These are phyloP conservation scores for Wallacemonas sp. DNA, from an alignment of 208 protist genomes.

Conservation along the genomic window DNA sequence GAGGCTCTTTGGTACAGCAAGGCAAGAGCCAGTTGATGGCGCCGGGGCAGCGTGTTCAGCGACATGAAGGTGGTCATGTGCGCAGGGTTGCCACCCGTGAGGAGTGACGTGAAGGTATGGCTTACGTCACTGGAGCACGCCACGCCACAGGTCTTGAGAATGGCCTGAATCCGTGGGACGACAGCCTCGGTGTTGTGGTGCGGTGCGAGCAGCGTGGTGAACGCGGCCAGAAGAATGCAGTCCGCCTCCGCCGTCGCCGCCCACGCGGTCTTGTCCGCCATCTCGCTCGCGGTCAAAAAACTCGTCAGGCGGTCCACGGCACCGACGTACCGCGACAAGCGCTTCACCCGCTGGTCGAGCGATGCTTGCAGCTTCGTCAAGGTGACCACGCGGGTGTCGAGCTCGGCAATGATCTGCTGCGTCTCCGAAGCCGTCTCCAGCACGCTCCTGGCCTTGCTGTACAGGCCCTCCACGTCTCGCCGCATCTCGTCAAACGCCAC, in stretches of 20 bases:
- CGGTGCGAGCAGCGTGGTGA: conserved; percentile 53
- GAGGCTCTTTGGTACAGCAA: conserved; percentile 32
- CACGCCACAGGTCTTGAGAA: conserved; percentile 33
- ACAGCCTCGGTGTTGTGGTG: conserved; percentile 20
- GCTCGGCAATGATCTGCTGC: conserved; percentile 13
- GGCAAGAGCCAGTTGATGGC: conserved; percentile 38
- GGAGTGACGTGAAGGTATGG: conserved; percentile 33
- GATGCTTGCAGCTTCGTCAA: conserved; percentile 19
- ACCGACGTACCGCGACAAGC: conserved; percentile 51
- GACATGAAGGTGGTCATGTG: conserved; percentile 45
- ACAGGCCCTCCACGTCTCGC: conserved; percentile 26
- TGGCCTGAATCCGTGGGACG: conserved; percentile 25
- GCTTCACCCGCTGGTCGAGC: conserved; percentile 34
- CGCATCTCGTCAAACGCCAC: conserved; percentile 22
- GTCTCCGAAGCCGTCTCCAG: conserved; percentile 13
- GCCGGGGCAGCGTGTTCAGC: conserved; percentile 25
- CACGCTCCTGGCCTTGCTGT: conserved; percentile 13
- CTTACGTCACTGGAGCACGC: conserved; percentile 11
- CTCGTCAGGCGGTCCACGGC: conserved; percentile 69
- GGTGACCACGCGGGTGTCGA: conserved; percentile 14
- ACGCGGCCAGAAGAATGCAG: conserved; percentile 66
- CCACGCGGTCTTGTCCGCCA: conserved; percentile 24
- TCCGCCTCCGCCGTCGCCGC: conserved; percentile 53
- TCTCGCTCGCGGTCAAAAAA: conserved; percentile 32
- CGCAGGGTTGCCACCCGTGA: conserved; percentile 53